phyloP scores from a whole-genome alignment of 2,329 filamentous ascomycete species.

The Colletotrichum spinosum region DNA sequence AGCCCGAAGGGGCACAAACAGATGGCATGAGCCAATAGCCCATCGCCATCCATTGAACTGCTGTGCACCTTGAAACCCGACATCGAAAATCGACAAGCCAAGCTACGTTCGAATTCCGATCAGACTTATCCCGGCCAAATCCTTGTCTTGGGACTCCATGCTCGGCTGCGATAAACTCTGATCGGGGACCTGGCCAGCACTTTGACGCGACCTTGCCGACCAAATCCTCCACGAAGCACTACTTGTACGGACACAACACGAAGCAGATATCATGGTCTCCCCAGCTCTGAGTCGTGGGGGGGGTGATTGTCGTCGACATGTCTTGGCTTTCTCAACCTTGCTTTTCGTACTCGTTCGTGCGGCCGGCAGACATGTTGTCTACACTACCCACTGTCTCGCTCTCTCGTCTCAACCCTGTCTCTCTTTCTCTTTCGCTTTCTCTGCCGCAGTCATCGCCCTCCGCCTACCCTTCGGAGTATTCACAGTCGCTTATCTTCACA shows the following conservation, averaged over 20 bases:
- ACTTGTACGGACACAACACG: too few species aligned
- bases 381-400: constrained; percentile 2
- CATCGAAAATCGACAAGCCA: constrained; percentile 7
- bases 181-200: constrained; percentile 7
- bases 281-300: background rate
- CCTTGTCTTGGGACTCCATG: constrained; percentile 22
- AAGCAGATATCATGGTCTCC: background rate
- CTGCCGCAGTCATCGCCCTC: background rate
- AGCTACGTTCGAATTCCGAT: background rate
- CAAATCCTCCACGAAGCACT: background rate
- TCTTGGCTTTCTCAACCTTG: constrained; percentile 29
- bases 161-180: constrained; percentile 12
- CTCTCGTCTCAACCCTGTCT: constrained; percentile 21
- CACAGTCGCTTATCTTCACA: too few species aligned
- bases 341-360: constrained; percentile 36
- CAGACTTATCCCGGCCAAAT: constrained; percentile 29
- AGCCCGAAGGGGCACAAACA: constrained; percentile 25
- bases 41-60: constrained; percentile 22
- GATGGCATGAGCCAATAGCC: constrained; percentile 35
- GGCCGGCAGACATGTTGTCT: constrained; percentile 1
- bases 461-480: too few species aligned
- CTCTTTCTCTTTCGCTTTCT: constrained; percentile 31
- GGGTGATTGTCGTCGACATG: constrained; percentile 16
- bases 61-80: constrained; percentile 35
- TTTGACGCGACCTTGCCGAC: constrained; percentile 8